These are phyloP conservation scores for Exophiala phaeomuriformis DNA, from an alignment of 2,329 filamentous ascomycete genomes.

Conservation along the genomic window DNA sequence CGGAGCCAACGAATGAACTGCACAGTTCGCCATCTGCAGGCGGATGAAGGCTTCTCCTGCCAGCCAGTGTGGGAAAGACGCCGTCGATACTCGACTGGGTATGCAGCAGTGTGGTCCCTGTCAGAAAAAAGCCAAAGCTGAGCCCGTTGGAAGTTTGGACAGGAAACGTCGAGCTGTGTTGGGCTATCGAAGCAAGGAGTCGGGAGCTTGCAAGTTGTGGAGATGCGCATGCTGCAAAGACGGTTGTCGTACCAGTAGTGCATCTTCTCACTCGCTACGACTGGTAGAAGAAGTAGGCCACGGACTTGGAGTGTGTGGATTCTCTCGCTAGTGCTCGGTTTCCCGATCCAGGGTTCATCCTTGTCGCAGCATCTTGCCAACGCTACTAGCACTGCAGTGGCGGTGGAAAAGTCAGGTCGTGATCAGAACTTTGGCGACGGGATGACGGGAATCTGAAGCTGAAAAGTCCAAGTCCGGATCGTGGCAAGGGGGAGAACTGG, in stretches of 20 bases:
- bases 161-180: neutral
- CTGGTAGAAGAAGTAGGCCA: too few relatives aligned
- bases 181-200: neutral
- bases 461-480: slow-evolving; percentile 12
- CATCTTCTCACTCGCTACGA: neutral
- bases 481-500: slow-evolving; percentile 8
- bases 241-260: neutral
- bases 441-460: too few relatives aligned
- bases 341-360: neutral
- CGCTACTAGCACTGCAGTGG: neutral
- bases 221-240: neutral
- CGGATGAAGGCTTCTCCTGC: neutral
- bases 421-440: neutral
- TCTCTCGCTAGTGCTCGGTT: neutral
- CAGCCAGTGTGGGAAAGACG: neutral
- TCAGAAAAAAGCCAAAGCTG: neutral
- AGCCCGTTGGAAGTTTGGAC: neutral
- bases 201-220: neutral
- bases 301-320: neutral
- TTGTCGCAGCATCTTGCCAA: neutral
- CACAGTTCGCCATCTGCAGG: neutral
- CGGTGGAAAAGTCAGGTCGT: neutral
- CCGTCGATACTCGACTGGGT: neutral
- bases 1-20: neutral
- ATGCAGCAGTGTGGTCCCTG: neutral